Evolutionary conservation across 1,284 basidiomycete species (phyloP), one percentile per base, ranked within the genome.

Genomic region (Leccinum brunneo-olivaceum): DNA sequence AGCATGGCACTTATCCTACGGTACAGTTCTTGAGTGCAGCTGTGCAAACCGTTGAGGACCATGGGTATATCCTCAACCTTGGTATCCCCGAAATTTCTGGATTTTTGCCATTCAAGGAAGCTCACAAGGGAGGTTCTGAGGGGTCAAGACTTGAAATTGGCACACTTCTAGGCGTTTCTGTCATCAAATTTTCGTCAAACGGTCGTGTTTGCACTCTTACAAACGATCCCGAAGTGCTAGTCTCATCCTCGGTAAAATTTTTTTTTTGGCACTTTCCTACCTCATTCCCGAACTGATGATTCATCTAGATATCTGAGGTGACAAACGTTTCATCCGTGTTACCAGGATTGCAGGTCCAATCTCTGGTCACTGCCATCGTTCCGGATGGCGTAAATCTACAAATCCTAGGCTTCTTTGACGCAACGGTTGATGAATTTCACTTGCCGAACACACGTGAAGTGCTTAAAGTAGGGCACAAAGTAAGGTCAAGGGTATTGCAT

Each of bases 391-490:
- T 98, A 41, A 90, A 90, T 58, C 72, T 98, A 38, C 93, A 95
- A 66, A 74, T 98, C 16, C 77, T 94, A 24, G 95, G 94, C 2
- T 95, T 90, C 66, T 98, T 94, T 63, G 85, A 92, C 39, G 95
- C 91, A 23, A 95, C 92, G 0, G 77, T 93, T 40, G 93, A 97
- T 60, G 70, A 81, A 34, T 78, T 84, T 49, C 94, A 98, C 65
- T 68, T 98, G 16, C 54, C 68, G 14, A 60, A 70, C 15, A 62
- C 70, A 6, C 72, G 74, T 32, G 73, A 76, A 40, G 65, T 67
- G 28, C 85, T 77, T 66, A 91, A 88, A 62, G 61, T 87, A 38
- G 93, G 92, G 11, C 81, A 90, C 62, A 96, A 90, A 69, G 70
- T 98, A 55, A 91, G 88, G 58, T 86, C 89, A 0, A 74, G 96